Evolutionary conservation across 352 stramenopile species (phyloP).

Genomic region (Pythium monospermum): DNA sequence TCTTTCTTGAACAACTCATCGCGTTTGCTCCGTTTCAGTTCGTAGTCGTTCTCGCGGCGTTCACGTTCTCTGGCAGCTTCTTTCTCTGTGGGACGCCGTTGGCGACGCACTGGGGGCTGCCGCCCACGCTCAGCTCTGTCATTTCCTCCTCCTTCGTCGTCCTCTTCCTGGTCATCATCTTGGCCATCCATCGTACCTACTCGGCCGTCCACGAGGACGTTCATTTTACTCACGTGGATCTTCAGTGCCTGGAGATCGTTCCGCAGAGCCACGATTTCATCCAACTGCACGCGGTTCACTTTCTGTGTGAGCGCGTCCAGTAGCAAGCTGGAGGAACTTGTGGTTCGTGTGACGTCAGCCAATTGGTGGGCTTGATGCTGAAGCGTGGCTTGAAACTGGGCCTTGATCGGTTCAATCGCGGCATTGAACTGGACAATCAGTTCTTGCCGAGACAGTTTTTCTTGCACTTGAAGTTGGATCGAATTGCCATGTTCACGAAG

Average conservation of each 20-base stretch:
- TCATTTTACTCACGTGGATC: constrained; percentile 41
- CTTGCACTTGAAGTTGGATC: constrained; percentile 53
- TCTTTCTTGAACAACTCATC: constrained; percentile 25
- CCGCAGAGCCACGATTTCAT: constrained; percentile 47
- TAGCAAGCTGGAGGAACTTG: constrained; percentile 52
- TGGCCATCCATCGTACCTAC: constrained; percentile 3
- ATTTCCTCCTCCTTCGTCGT: background rate
- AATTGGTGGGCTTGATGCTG: constrained; percentile 74
- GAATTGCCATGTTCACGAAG: constrained; percentile 66
- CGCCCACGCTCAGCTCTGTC: too few species aligned
- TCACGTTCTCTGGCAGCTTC: constrained; percentile 5
- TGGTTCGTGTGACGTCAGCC: constrained; percentile 51
- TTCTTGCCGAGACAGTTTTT: constrained; percentile 70
- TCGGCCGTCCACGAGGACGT: background rate
- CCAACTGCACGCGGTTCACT: constrained; percentile 45
- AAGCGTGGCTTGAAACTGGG: constrained; percentile 62
- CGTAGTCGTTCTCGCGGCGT: constrained; percentile 3
- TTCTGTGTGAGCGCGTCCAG: constrained; percentile 62
- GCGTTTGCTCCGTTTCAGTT: constrained; percentile 6
- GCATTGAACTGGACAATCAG: constrained; percentile 80
- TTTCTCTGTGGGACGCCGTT: constrained; percentile 5
- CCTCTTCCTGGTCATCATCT: constrained; percentile 7
- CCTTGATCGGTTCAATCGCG: constrained; percentile 75
- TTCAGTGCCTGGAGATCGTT: constrained; percentile 58
- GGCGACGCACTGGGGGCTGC: too few species aligned